Conservation (phyloP, 208 protist genomes). For the Acanthamoeba lenticulata region DNA sequence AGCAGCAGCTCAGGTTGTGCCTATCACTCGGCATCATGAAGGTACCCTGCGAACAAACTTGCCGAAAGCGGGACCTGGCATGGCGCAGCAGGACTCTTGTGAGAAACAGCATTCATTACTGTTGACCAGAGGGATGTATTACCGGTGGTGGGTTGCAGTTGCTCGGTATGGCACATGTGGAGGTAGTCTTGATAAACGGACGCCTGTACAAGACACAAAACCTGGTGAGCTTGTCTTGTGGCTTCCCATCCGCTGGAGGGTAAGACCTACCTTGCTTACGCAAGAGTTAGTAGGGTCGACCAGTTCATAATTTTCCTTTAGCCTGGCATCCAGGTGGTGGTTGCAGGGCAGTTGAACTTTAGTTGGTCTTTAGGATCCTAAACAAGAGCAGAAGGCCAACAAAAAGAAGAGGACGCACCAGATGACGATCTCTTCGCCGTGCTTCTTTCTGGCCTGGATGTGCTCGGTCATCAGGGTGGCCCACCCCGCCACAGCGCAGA, state of each 20-base stretch:
- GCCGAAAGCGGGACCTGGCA: neutral
- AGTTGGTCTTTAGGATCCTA: neutral
- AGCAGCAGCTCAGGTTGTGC: no score
- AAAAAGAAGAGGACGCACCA: neutral
- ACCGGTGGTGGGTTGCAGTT: conserved; percentile 5
- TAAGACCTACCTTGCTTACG: neutral
- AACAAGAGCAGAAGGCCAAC: neutral
- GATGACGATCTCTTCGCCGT: conserved; percentile 24
- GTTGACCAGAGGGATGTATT: neutral
- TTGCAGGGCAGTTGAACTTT: neutral
- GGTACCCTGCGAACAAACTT: neutral
- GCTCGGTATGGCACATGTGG: neutral
- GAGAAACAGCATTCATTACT: neutral
- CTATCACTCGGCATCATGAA: no score
- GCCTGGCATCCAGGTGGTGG: neutral
- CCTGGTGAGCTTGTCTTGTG: neutral
- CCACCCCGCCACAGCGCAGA: no score
- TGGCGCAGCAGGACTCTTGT: neutral
- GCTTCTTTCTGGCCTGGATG: neutral
- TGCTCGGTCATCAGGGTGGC: neutral
- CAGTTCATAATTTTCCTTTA: conserved; percentile 10
- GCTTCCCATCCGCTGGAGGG: neutral
- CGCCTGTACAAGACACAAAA: neutral
- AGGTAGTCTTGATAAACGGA: conserved; percentile 26
- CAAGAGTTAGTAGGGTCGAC: neutral